Percentiles rank a stretch among this genome's conserved stretches.
Evolutionary conservation across 768 basidiomycete genomes (phyloP).

Genomic region (Kwoniella shandongensis): DNA sequence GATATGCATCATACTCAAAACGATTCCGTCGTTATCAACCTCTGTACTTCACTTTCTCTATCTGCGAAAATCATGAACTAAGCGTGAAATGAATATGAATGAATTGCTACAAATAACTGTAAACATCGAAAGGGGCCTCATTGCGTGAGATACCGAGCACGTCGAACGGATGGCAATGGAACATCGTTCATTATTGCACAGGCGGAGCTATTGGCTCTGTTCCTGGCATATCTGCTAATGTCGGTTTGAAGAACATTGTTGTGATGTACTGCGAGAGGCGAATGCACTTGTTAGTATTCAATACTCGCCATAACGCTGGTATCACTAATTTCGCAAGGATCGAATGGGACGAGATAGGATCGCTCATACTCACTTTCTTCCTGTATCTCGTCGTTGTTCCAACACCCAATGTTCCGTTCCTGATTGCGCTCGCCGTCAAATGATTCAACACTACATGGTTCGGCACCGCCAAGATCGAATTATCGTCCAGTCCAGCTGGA

Average conservation of each 20-base stretch:
- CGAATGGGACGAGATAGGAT: too few relatives aligned
- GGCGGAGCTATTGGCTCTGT: constrained; percentile 3
- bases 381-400: constrained; percentile 87
- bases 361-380: constrained; percentile 83
- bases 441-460: constrained; percentile 93
- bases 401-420: constrained; percentile 88
- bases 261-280: constrained; percentile 88
- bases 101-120: too few relatives aligned
- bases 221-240: constrained; percentile 25
- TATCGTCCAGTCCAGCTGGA: constrained; percentile 65
- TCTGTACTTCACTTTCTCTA: too few relatives aligned
- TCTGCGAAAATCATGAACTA: too few relatives aligned
- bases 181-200: constrained; percentile 3
- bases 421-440: constrained; percentile 89
- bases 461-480: constrained; percentile 85
- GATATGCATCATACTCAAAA: too few relatives aligned
- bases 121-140: too few relatives aligned
- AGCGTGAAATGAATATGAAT: too few relatives aligned
- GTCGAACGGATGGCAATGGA: too few relatives aligned
- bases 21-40: too few relatives aligned
- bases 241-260: constrained; percentile 76
- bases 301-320: too few relatives aligned
- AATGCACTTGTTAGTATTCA: too few relatives aligned
- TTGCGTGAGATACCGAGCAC: too few relatives aligned
- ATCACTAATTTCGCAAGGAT: neutral